phyloP scores from a whole-genome alignment of 202 grass and related monocot species.

The Setaria italica region DNA sequence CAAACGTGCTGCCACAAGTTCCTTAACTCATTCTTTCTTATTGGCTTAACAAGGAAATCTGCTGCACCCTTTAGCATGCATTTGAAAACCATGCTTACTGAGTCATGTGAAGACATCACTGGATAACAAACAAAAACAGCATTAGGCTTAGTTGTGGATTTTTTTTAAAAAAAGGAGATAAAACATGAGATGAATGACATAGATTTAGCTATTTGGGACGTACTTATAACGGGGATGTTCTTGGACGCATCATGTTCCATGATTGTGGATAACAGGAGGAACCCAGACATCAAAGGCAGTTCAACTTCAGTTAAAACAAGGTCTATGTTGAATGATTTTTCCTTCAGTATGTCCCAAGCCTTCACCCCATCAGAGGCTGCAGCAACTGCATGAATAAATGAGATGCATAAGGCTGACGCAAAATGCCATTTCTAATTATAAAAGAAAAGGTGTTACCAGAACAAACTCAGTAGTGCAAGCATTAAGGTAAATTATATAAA shows the following conservation, averaged over 20 bases:
- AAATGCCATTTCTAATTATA: not conserved
- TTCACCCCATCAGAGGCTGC: constrained; percentile 80
- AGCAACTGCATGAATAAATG: constrained; percentile 60
- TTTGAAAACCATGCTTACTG: constrained; percentile 97
- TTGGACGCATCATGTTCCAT: constrained; percentile 90
- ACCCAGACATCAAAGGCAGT: constrained; percentile 87
- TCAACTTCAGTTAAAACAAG: constrained; percentile 98
- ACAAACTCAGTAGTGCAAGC: constrained; percentile 1
- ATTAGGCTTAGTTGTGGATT: not conserved
- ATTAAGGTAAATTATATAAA: not conserved
- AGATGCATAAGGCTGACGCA: constrained; percentile 30
- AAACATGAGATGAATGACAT: not conserved
- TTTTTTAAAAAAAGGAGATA: not conserved
- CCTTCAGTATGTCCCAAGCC: constrained; percentile 83
- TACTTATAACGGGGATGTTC: constrained; percentile 99
- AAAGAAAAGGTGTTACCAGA: not conserved
- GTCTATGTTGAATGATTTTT: constrained; percentile 87
- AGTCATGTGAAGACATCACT: constrained; percentile 99
- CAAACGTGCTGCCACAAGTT: constrained; percentile 99
- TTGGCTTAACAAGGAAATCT: constrained; percentile 95
- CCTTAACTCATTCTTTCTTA: constrained; percentile 89
- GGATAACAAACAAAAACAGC: constrained; percentile 35
- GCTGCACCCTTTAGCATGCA: constrained; percentile 98
- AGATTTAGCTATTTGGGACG: not conserved
- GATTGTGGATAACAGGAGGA: constrained; percentile 87